Evolutionary conservation across 2,329 filamentous ascomycete genomes (phyloP).

Genomic region (Bipolaris sorokiniana): DNA sequence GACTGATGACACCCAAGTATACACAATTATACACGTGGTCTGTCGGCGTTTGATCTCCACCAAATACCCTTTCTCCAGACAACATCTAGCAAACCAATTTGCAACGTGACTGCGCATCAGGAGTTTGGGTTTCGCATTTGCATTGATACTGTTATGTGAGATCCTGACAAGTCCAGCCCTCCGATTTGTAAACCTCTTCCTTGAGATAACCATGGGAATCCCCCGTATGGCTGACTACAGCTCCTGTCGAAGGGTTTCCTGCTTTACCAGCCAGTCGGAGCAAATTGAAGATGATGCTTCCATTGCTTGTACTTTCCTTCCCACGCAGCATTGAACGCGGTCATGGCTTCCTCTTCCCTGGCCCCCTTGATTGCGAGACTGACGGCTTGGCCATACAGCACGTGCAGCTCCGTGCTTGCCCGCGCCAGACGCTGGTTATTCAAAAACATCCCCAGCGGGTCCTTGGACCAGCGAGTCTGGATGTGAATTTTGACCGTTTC

Average conservation of each 20-base stretch:
- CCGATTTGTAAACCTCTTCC: too few species aligned
- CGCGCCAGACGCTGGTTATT: slow-evolving; percentile 15
- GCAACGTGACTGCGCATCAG: too few species aligned
- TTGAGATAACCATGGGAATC: too few species aligned
- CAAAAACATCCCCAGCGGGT: slow-evolving; percentile 5
- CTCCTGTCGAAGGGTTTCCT: neutral
- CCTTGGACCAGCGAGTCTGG: slow-evolving; percentile 7
- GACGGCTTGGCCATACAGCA: slow-evolving; percentile 38
- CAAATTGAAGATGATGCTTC: slow-evolving; percentile 14
- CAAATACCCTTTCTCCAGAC: too few species aligned
- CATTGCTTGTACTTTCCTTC: slow-evolving; percentile 15
- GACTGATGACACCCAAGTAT: neutral
- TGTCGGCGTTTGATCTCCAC: too few species aligned
- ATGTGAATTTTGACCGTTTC: slow-evolving; percentile 25
- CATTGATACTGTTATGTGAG: too few species aligned
- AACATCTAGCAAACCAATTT: too few species aligned
- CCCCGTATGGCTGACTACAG: neutral
- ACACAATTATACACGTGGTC: neutral
- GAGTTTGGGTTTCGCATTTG: too few species aligned
- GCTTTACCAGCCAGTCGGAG: slow-evolving; percentile 4
- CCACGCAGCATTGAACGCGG: slow-evolving; percentile 34
- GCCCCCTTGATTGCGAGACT: slow-evolving; percentile 32
- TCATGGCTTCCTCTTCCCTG: slow-evolving; percentile 38
- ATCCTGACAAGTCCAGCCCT: too few species aligned
- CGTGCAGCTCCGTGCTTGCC: slow-evolving; percentile 33